Percentiles rank a stretch among this genome's conserved stretches.
phyloP scores from a whole-genome alignment of 768 basidiomycete species.

The Dacryopinax primogenitus region DNA sequence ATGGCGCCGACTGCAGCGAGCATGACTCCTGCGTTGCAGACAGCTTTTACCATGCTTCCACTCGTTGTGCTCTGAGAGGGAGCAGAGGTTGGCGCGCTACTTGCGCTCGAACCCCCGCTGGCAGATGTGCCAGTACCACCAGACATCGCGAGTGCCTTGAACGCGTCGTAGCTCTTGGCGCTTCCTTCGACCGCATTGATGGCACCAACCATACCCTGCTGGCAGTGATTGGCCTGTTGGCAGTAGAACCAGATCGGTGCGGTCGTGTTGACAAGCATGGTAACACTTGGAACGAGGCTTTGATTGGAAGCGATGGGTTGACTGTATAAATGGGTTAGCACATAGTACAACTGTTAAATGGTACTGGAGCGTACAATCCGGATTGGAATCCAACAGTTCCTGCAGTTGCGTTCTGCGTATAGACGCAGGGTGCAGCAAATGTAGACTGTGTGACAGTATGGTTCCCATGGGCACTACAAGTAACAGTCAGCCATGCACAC shows the following conservation, averaged over 20 bases:
- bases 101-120: background rate
- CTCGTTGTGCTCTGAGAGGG: background rate
- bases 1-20: background rate
- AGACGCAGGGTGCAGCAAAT: slow-evolving; percentile 43
- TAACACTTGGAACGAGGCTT: slow-evolving; percentile 16
- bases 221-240: slow-evolving; percentile 16
- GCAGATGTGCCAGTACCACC: background rate
- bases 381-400: slow-evolving; percentile 50
- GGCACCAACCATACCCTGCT: slow-evolving; percentile 17
- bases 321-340: background rate
- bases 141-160: background rate
- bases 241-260: slow-evolving; percentile 17
- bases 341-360: background rate
- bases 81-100: background rate
- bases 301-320: slow-evolving; percentile 14
- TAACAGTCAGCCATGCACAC: background rate
- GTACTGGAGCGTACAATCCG: slow-evolving; percentile 31
- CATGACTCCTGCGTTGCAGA: background rate
- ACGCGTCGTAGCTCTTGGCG: slow-evolving; percentile 8
- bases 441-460: slow-evolving; percentile 43
- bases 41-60: background rate
- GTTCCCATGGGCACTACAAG: slow-evolving; percentile 14
- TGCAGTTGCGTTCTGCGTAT: slow-evolving; percentile 35
- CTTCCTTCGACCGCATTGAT: slow-evolving; percentile 16
- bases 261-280: slow-evolving; percentile 12